Conservation (phyloP, 129 eudicot genomes). For the Flaveria linearis region DNA sequence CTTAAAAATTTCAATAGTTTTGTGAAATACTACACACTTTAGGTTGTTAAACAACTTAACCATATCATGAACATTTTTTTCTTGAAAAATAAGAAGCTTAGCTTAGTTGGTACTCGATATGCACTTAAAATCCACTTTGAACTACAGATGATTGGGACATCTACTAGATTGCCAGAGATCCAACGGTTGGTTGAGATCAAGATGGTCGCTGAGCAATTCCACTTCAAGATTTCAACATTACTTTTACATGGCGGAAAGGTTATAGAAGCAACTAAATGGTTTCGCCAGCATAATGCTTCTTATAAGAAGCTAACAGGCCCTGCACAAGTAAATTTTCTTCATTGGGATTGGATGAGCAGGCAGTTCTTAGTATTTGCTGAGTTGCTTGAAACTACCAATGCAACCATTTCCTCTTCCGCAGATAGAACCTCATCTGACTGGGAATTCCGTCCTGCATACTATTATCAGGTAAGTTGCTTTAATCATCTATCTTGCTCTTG, state of each 20-base stretch:
- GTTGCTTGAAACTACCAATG: constrained; percentile 80
- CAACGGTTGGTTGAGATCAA: constrained; percentile 94
- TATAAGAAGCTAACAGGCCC: constrained; percentile 71
- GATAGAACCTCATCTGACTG: constrained; percentile 64
- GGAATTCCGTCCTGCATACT: constrained; percentile 79
- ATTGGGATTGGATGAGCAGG: constrained; percentile 95
- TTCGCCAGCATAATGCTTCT: constrained; percentile 70
- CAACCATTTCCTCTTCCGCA: constrained; percentile 47
- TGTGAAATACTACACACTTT: constrained; percentile 16
- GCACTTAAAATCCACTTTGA: constrained; percentile 23
- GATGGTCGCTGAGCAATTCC: constrained; percentile 77
- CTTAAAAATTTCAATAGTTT: not conserved
- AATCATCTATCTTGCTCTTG: constrained; percentile 8
- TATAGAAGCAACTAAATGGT: constrained; percentile 83
- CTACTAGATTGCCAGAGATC: constrained; percentile 84
- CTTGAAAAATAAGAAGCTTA: not conserved
- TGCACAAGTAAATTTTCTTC: constrained; percentile 68
- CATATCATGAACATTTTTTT: not conserved
- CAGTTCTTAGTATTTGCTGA: constrained; percentile 92
- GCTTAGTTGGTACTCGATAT: not conserved
- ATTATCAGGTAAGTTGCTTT: constrained; percentile 65
- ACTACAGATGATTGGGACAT: constrained; percentile 80
- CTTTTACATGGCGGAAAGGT: constrained; percentile 90
- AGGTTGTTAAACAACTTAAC: constrained; percentile 1
- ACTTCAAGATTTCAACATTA: constrained; percentile 83